A percentile compares a stretch with the other conserved stretches of the same genome.
These are phyloP conservation scores for Salvia sclarea DNA, from an alignment of 305 asterid species.

Conservation along the genomic window DNA sequence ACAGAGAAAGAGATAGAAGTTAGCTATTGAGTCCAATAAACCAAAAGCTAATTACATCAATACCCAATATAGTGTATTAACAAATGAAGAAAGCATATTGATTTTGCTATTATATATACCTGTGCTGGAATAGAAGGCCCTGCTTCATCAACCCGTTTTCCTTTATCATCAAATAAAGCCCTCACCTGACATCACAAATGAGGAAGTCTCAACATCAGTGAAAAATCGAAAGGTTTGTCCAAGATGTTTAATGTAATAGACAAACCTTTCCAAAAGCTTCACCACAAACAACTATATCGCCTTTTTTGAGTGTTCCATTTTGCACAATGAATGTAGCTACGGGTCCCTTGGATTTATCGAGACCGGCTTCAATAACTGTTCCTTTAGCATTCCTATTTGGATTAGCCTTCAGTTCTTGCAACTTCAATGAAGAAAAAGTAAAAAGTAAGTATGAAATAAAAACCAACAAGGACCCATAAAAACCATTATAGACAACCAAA, in stretches of 20 bases:
- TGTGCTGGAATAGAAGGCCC: slow-evolving; percentile 97
- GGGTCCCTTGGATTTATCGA: slow-evolving; percentile 94
- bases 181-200: slow-evolving; percentile 63
- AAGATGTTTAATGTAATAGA: slow-evolving; percentile 32
- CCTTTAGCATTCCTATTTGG: slow-evolving; percentile 94
- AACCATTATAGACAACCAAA: slow-evolving; percentile 19
- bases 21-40: not conserved
- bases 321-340: slow-evolving; percentile 94
- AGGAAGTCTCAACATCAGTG: slow-evolving; percentile 29
- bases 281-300: slow-evolving; percentile 87
- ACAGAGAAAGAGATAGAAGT: not conserved
- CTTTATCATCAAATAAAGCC: slow-evolving; percentile 89
- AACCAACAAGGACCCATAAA: slow-evolving; percentile 18
- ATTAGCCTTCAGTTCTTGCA: slow-evolving; percentile 99
- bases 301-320: slow-evolving; percentile 88
- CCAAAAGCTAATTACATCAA: not conserved
- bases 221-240: slow-evolving; percentile 25
- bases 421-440: slow-evolving; percentile 42
- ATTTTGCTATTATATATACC: slow-evolving; percentile 43
- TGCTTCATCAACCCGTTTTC: slow-evolving; percentile 79
- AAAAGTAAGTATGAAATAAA: slow-evolving; percentile 29
- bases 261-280: slow-evolving; percentile 99
- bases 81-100: not conserved
- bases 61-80: not conserved
- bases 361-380: slow-evolving; percentile 94